Conservation (phyloP, 2,329 filamentous ascomycete genomes). For the Gaeumannomyces sp. region DNA sequence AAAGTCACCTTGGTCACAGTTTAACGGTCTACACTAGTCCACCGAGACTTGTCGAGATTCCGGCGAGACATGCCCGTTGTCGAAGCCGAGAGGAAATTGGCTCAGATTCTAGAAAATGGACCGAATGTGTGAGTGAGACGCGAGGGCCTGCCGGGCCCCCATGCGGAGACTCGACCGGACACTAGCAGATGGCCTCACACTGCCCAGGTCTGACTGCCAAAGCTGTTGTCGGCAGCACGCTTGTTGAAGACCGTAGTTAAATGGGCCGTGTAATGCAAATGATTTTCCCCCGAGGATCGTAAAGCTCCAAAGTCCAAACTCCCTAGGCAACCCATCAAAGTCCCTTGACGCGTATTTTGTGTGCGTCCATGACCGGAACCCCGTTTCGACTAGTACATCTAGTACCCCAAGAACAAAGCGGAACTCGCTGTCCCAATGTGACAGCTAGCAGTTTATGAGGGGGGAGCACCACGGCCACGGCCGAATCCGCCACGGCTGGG, state of each 20-base stretch:
- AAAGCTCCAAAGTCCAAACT: constrained; percentile 25
- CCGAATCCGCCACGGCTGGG: constrained; percentile 77
- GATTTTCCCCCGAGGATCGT: constrained; percentile 21
- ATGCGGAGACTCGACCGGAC: neutral
- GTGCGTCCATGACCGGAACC: constrained; percentile 7
- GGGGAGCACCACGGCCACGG: constrained; percentile 77
- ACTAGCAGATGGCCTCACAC: neutral
- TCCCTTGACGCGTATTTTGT: constrained; percentile 8
- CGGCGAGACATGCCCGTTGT: neutral
- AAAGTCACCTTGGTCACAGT: no score
- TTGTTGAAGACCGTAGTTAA: constrained; percentile 18
- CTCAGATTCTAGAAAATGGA: neutral
- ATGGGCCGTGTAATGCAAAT: constrained; percentile 23
- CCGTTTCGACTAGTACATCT: constrained; percentile 21
- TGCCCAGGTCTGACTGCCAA: neutral
- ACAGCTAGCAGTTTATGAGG: constrained; percentile 46
- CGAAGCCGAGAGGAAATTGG: neutral
- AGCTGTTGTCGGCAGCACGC: neutral
- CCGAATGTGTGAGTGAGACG: neutral
- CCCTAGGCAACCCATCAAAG: constrained; percentile 24
- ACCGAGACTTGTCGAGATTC: no score
- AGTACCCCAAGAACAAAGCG: constrained; percentile 25
- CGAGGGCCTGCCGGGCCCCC: neutral
- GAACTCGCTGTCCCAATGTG: constrained; percentile 12
- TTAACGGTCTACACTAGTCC: no score